These are phyloP conservation scores for Solanum pimpinellifolium DNA, from an alignment of 257 asterid species.

Conservation along the genomic window DNA sequence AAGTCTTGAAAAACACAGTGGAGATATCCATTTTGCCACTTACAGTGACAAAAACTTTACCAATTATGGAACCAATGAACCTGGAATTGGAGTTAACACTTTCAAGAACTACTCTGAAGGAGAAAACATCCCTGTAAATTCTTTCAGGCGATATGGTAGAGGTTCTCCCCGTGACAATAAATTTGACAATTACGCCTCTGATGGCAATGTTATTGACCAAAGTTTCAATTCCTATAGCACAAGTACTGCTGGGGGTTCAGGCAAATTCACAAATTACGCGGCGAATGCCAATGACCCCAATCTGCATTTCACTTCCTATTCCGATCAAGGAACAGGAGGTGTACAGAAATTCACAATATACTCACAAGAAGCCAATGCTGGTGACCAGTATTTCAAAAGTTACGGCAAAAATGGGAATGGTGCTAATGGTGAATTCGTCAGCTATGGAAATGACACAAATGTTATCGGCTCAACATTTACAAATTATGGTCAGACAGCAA, in stretches of 20 bases:
- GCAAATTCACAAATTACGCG: conserved; percentile 40
- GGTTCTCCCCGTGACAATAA: conserved; percentile 42
- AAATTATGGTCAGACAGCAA: conserved; percentile 52
- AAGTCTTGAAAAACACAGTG: conserved; percentile 7
- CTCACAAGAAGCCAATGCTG: conserved; percentile 42
- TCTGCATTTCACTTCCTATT: conserved; percentile 51
- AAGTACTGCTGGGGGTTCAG: conserved; percentile 47
- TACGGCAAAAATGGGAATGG: conserved; percentile 72
- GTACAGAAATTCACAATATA: conserved; percentile 34
- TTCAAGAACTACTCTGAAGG: conserved; percentile 46
- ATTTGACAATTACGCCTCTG: conserved; percentile 43
- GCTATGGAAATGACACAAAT: conserved; percentile 55
- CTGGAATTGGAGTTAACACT: conserved; percentile 32
- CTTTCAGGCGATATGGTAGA: conserved; percentile 78
- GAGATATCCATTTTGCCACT: neutral
- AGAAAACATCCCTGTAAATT: conserved; percentile 22
- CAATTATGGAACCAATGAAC: conserved; percentile 45
- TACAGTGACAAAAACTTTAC: conserved; percentile 37
- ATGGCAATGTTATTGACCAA: conserved; percentile 42
- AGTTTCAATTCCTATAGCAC: conserved; percentile 64
- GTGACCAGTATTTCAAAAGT: conserved; percentile 41
- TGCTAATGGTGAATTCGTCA: conserved; percentile 37
- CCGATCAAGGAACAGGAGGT: conserved; percentile 47
- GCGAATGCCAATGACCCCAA: conserved; percentile 29
- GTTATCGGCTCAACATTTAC: conserved; percentile 51